phyloP scores from a whole-genome alignment of 177 flowering plant species.

The Telopea speciosissima region DNA sequence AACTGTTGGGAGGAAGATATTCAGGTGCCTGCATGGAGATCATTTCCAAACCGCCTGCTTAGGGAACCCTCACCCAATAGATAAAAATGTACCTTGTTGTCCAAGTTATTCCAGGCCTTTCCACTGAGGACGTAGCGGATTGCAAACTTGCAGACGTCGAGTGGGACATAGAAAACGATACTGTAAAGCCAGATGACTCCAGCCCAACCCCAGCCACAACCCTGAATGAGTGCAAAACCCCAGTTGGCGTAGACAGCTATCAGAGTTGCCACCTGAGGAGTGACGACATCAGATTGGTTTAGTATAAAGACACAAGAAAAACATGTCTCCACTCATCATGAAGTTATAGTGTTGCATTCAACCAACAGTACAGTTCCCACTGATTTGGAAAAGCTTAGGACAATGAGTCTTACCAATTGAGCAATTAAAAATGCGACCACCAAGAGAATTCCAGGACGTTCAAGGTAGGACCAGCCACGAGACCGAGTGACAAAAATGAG shows the following conservation, averaged over 20 bases:
- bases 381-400: neutral
- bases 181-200: constrained; percentile 89
- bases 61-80: too few species aligned
- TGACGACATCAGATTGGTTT: neutral
- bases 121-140: constrained; percentile 76
- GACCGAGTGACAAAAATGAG: constrained; percentile 94
- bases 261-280: constrained; percentile 77
- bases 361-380: neutral
- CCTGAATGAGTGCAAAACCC: constrained; percentile 68
- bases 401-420: constrained; percentile 60
- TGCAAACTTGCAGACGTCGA: constrained; percentile 63
- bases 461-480: constrained; percentile 86
- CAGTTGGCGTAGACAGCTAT: constrained; percentile 90
- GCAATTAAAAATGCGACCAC: constrained; percentile 61
- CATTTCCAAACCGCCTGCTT: too few species aligned
- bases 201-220: constrained; percentile 98
- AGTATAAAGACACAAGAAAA: neutral
- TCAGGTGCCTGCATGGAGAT: too few species aligned
- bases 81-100: constrained; percentile 52
- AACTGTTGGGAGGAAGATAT: too few species aligned
- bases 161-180: constrained; percentile 64
- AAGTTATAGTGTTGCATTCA: too few species aligned
- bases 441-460: constrained; percentile 85
- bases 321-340: too few species aligned
- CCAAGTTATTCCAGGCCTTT: constrained; percentile 59